Conservation (phyloP, 2,329 filamentous ascomycete species). For the Neopestalotiopsis rosae region DNA sequence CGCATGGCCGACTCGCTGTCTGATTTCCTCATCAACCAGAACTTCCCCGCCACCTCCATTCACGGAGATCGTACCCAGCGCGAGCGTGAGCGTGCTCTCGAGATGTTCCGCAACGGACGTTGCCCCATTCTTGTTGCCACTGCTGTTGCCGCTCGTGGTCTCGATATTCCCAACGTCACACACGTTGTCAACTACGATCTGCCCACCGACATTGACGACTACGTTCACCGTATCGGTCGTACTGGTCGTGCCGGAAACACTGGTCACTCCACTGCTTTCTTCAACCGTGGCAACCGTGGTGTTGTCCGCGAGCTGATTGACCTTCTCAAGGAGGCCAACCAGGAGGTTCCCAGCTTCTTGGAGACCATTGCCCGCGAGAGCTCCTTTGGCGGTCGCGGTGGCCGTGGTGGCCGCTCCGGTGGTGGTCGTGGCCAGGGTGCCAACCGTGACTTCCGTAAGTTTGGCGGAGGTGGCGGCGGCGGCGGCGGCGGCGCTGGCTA, state of each 20-base stretch:
- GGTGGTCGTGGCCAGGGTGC: constrained; percentile 76
- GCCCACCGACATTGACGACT: constrained; percentile 98
- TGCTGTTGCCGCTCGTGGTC: constrained; percentile 87
- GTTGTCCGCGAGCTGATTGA: constrained; percentile 96
- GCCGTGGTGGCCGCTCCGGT: constrained; percentile 65
- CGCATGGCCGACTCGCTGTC: constrained; percentile 98
- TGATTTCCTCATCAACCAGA: constrained; percentile 98
- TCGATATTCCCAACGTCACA: constrained; percentile 95
- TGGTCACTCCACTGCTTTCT: constrained; percentile 97
- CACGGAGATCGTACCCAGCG: constrained; percentile 98
- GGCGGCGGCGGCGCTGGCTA: constrained; percentile 47
- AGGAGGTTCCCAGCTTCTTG: constrained; percentile 91
- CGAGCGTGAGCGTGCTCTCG: constrained; percentile 95
- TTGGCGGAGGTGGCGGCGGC: constrained; percentile 60
- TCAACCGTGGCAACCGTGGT: constrained; percentile 99
- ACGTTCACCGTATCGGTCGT: constrained; percentile 99
- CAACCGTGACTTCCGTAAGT: constrained; percentile 91
- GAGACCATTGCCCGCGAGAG: constrained; percentile 97
- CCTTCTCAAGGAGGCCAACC: constrained; percentile 98
- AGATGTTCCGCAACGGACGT: constrained; percentile 95
- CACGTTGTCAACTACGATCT: constrained; percentile 99
- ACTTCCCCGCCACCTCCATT: constrained; percentile 97
- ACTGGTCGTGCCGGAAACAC: constrained; percentile 99
- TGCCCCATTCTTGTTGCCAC: constrained; percentile 98
- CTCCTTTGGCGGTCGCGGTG: constrained; percentile 70